Percentiles rank a stretch among this genome's conserved stretches.
These are phyloP conservation scores for Botrytis aclada DNA, from an alignment of 2,329 filamentous ascomycete genomes.

Conservation along the genomic window DNA sequence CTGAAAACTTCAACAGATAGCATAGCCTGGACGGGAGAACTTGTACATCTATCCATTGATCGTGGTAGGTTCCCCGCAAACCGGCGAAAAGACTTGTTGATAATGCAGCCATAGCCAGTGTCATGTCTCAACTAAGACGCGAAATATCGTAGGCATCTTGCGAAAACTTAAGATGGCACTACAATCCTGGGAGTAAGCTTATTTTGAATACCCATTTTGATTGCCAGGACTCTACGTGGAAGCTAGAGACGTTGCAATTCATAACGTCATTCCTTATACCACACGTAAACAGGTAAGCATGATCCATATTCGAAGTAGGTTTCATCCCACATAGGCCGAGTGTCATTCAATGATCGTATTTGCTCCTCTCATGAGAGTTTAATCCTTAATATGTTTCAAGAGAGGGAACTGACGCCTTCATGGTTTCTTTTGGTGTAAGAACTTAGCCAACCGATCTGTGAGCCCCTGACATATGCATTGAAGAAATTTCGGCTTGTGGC, in stretches of 20 bases:
- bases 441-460: neutral
- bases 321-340: neutral
- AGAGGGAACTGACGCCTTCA: neutral
- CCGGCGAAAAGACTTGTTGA: neutral
- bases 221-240: neutral
- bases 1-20: neutral
- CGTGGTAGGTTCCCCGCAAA: neutral
- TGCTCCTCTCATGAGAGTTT: neutral
- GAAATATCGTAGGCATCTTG: neutral
- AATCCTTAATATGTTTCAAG: neutral
- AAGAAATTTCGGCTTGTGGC: neutral
- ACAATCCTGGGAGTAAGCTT: neutral
- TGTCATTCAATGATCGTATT: neutral
- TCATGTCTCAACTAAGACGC: neutral
- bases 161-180: neutral
- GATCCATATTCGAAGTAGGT: neutral
- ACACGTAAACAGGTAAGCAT: neutral
- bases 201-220: neutral
- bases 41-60: neutral
- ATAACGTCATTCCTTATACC: neutral
- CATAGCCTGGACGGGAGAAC: neutral
- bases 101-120: neutral
- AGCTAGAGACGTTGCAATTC: neutral
- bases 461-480: neutral
- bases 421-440: neutral